These are phyloP conservation scores for Colletotrichum tropicale DNA, from an alignment of 2,329 filamentous ascomycete genomes.

Conservation along the genomic window DNA sequence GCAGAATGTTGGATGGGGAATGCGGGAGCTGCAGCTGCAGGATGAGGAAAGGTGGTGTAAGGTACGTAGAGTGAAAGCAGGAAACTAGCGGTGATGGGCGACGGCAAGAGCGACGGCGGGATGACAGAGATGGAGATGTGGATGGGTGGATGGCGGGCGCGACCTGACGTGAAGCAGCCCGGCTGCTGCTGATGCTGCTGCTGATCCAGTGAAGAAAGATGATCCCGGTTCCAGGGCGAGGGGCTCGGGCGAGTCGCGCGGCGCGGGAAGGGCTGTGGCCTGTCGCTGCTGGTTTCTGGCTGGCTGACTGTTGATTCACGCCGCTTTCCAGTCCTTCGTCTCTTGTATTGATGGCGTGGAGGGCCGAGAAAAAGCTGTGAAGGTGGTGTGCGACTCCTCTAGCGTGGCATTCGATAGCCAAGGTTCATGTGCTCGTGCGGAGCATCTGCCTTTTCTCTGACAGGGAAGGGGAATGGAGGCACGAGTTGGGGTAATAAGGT, in stretches of 20 bases:
- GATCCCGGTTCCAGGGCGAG: background rate
- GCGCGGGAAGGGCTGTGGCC: constrained; percentile 3
- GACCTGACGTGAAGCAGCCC: background rate
- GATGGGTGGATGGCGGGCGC: background rate
- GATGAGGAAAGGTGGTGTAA: background rate
- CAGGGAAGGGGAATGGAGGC: constrained; percentile 9
- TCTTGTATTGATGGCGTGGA: background rate
- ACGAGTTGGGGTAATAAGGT: constrained; percentile 1
- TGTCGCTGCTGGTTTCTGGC: background rate
- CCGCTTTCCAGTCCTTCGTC: background rate
- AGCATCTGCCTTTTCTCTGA: background rate
- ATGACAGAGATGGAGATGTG: background rate
- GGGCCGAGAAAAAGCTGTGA: background rate
- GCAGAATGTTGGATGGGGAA: constrained; percentile 3
- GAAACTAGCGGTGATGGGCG: constrained; percentile 5
- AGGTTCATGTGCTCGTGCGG: background rate
- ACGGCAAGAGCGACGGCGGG: background rate
- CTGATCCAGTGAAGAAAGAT: background rate
- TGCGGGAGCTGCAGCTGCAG: background rate
- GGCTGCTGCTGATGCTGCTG: background rate
- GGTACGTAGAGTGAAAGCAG: background rate
- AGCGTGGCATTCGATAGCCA: background rate
- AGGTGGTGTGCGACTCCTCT: background rate
- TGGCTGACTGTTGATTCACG: background rate
- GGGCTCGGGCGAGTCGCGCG: background rate